Base-by-base conservation (phyloP, 1,284 basidiomycete species). In the Irpex sp. region DNA sequence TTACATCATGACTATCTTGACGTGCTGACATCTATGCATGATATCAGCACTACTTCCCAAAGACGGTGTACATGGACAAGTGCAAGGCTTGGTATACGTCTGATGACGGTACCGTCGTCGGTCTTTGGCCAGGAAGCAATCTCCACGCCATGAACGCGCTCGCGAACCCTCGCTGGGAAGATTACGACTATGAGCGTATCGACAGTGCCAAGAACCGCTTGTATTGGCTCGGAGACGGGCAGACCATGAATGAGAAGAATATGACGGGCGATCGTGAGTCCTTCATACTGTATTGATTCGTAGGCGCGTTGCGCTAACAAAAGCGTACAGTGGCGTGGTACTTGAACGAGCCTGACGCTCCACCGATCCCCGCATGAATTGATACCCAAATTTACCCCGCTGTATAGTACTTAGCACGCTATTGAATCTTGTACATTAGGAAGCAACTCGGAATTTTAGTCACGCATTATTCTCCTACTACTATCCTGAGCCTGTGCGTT, bases 71-170 rank as follows among this genome's bases (percentile, higher is more conserved):
- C 69, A 79, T 80, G 38, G 80, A 82, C 61, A 82, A 82, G 62
- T 88, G 87, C 69, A 77, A 81, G 5, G 85, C 85, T 2, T 90
- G 88, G 88, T 89, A 89, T 69, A 89, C 88, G 70, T 77, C 76
- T 52, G 85, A 85, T 3, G 81, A 86, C 62, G 86, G 87, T 1
- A 78, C 83, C 0, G 76, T 88, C 1, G 78, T 80, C n/a, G 85
- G 77, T 0, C 74, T 88, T 3, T 89, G 85, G 85, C 51, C 86
- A 17, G 82, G 84, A 11, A 85, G 85, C 0, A 76, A 78, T 52
- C 73, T 86, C 8, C 85, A 86, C 61, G 82, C 82, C 1, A 75
- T 79, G 3, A 79, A 76, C 44, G 76, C 81, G 0, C 70, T 88
- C 6, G 73, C 75, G 40, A 67, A 84, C 69, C 86, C 86, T 0